Base-by-base conservation (phyloP, 73 alveolate genomes). In the Paramecium bursaria region DNA sequence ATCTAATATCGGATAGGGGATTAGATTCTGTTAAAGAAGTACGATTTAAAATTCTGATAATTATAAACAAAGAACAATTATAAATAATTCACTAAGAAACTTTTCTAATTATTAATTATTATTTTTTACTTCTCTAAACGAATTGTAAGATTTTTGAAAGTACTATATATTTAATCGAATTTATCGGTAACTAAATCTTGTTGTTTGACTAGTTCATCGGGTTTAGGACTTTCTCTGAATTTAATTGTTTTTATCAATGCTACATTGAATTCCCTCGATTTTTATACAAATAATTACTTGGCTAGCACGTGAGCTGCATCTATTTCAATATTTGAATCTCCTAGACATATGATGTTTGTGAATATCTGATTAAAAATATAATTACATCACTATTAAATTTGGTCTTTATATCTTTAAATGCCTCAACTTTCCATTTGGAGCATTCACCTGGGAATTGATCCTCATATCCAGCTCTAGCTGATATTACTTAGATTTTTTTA, bases 271-370 rank as follows among this genome's bases (percentile, higher is more conserved):
- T 75, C 90, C 23, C 44, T 79, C 17, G 1, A 44, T 33, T 52
- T 73, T 52, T 75, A 46, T 25, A 87, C 48, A 74, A 95, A n/a
- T n/a, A n/a, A 93, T 75, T 79, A 87, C 94, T 89, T 86, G n/a
- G 98, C 99, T 75, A 98, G 79, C 31, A 90, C 88, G 74, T 96
- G 97, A 26, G 98, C 98, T 5, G 99, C 99, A 55, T 98, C 99
- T 44, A 98, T 96, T 90, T 98, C 99, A 67, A 97, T 92, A 75
- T 91, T 91, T 15, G 99, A 97, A 82, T 98, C 99, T 31, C 99
- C 99, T 47, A 96, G 92, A 53, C 99, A 98, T 4, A 98, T 94
- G 25, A 98, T 85, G 80, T 98, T 98, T 22, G 99, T 96, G 47
- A 95, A 86, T 54, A 87, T 76, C 87, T 87, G 53, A 51, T 47